Evolutionary conservation across 1,139 yeast genomes (phyloP).

Genomic region (Kodamaea alishanica): DNA sequence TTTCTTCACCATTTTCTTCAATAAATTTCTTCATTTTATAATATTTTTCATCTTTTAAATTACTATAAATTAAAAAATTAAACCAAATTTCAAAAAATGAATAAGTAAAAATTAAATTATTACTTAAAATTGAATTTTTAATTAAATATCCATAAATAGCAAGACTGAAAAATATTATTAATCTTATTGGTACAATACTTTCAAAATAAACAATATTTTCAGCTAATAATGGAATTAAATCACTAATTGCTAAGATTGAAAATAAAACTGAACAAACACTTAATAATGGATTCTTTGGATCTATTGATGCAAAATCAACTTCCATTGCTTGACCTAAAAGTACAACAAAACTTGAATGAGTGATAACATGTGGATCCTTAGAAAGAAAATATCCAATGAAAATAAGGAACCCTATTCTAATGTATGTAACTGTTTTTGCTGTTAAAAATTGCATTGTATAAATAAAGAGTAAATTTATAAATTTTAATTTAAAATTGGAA

Average conservation of each 20-base stretch:
- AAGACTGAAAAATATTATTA: constrained; percentile 51
- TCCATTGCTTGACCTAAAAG: constrained; percentile 55
- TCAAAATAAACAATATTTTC: constrained; percentile 58
- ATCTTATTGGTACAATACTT: constrained; percentile 64
- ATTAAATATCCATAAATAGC: constrained; percentile 45
- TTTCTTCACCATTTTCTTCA: constrained; percentile 34
- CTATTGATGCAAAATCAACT: constrained; percentile 38
- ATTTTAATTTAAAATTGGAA: not conserved
- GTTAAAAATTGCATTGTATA: constrained; percentile 54
- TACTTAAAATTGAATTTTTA: constrained; percentile 46
- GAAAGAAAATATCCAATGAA: constrained; percentile 42
- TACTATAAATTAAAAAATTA: constrained; percentile 59
- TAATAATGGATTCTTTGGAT: constrained; percentile 46
- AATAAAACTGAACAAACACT: constrained; percentile 50
- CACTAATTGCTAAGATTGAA: constrained; percentile 44
- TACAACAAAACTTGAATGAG: constrained; percentile 48
- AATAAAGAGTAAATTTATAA: not conserved
- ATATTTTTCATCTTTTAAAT: constrained; percentile 61
- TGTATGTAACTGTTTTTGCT: constrained; percentile 46
- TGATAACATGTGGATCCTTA: constrained; percentile 37
- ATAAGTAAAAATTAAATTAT: constrained; percentile 59
- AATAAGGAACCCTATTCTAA: constrained; percentile 46
- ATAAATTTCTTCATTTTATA: constrained; percentile 38
- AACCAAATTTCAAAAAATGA: constrained; percentile 71
- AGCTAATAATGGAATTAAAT: constrained; percentile 57